These are phyloP conservation scores for Syzygium aromaticum DNA, from an alignment of 345 rosid species.

Conservation along the genomic window DNA sequence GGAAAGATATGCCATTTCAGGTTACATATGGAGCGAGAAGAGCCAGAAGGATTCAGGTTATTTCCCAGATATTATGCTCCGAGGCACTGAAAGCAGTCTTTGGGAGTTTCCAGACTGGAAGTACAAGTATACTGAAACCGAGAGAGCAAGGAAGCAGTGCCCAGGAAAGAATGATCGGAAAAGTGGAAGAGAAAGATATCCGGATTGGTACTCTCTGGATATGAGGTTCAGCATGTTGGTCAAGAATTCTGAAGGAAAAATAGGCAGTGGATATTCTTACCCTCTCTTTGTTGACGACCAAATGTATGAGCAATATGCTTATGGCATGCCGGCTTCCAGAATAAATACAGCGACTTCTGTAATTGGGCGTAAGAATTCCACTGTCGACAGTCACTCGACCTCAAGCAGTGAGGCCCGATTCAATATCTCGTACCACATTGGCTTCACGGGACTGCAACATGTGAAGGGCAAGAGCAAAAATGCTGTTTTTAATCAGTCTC, in stretches of 20 bases:
- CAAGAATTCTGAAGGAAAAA: conserved; percentile 2
- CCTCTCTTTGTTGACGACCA: conserved; percentile 30
- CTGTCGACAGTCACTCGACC: background rate
- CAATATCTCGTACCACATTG: conserved; percentile 29
- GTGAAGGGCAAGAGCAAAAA: background rate
- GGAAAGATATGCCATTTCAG: conserved; percentile 14
- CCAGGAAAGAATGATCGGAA: background rate
- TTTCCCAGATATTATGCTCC: conserved; percentile 12
- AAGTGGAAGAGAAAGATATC: conserved; percentile 13
- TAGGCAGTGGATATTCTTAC: conserved; percentile 16
- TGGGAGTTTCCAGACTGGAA: conserved; percentile 7
- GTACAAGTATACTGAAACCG: conserved; percentile 29
- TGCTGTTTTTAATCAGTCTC: background rate
- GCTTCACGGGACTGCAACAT: background rate
- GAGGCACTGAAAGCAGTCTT: background rate
- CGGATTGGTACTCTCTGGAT: conserved; percentile 20
- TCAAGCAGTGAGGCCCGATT: background rate
- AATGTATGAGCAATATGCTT: background rate
- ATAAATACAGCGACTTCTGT: background rate
- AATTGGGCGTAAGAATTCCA: background rate
- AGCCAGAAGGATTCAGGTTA: conserved; percentile 18
- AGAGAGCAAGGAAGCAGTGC: conserved; percentile 18
- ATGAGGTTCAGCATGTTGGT: conserved; percentile 18
- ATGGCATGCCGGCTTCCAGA: background rate
- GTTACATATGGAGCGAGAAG: conserved; percentile 23